Percentiles rank a stretch among this genome's conserved stretches.
Conservation (phyloP, 75 land plant species). For the Pseudotsuga menziesii region DNA sequence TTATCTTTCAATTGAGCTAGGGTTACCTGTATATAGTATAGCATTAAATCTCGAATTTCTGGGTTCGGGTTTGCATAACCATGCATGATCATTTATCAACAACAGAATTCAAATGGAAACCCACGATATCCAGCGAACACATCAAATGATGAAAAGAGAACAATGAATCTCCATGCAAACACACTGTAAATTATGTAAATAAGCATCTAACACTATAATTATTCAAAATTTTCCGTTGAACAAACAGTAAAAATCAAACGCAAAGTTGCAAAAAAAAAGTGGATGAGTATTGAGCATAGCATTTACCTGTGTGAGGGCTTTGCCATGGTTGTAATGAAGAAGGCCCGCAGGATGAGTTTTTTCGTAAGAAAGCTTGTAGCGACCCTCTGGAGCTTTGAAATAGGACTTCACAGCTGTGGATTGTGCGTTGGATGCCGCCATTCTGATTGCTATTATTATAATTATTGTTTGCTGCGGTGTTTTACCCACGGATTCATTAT, state of each 20-base stretch:
- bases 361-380: slow-evolving; percentile 36
- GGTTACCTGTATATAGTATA: slow-evolving; percentile 21
- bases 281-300: not conserved
- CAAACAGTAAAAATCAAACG: not conserved
- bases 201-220: not conserved
- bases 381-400: slow-evolving; percentile 48
- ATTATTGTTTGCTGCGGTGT: too few relatives aligned
- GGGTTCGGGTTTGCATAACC: not conserved
- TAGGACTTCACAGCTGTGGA: slow-evolving; percentile 25
- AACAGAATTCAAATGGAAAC: not conserved
- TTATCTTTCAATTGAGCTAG: slow-evolving; percentile 39
- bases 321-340: slow-evolving; percentile 33
- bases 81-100: not conserved
- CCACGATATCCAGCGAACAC: not conserved
- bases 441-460: not conserved
- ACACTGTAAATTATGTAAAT: not conserved
- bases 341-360: slow-evolving; percentile 34
- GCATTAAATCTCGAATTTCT: not conserved
- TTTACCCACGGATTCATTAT: too few relatives aligned
- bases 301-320: slow-evolving; percentile 30
- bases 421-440: slow-evolving; percentile 28
- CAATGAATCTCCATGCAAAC: not conserved
- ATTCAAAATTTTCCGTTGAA: too few relatives aligned
- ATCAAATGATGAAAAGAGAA: not conserved
- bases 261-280: not conserved